Conservation (phyloP, 2,329 filamentous ascomycete species). For the Teratosphaeria destructans region DNA sequence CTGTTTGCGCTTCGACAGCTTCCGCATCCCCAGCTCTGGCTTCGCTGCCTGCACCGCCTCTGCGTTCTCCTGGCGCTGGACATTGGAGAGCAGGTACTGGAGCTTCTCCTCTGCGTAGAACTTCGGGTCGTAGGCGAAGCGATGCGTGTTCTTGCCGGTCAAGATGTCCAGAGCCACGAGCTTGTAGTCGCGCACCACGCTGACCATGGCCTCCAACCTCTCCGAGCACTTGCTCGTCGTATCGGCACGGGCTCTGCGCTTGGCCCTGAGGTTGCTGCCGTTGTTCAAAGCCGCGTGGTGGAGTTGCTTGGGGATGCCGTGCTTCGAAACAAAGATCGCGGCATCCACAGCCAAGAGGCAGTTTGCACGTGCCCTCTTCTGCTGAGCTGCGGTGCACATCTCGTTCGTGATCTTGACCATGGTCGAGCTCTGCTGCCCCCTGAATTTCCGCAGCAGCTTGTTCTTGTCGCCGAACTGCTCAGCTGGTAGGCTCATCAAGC, state of each 20-base stretch:
- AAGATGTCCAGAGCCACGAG: constrained; percentile 2
- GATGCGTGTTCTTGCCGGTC: neutral
- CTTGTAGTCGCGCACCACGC: neutral
- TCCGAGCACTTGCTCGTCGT: constrained; percentile 1
- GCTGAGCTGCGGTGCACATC: neutral
- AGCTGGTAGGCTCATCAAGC: neutral
- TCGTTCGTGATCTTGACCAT: neutral
- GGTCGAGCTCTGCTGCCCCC: neutral
- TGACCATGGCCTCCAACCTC: constrained; percentile 1
- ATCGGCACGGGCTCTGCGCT: neutral
- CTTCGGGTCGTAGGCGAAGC: constrained; percentile 1
- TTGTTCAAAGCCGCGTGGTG: neutral
- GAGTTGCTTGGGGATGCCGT: neutral
- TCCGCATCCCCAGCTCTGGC: constrained; percentile 7
- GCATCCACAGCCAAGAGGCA: constrained; percentile 3
- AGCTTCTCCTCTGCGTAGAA: neutral
- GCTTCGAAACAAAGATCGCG: neutral
- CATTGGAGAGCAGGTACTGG: neutral
- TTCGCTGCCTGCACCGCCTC: neutral
- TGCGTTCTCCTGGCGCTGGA: neutral
- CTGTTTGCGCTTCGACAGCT: neutral
- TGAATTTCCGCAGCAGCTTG: neutral
- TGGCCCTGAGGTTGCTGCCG: neutral
- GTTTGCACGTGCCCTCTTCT: neutral
- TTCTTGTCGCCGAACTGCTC: neutral